A percentile compares a stretch with the other conserved stretches of the same genome.
Conservation (phyloP, 208 protist species). For the Trypanosoma conorhini region DNA sequence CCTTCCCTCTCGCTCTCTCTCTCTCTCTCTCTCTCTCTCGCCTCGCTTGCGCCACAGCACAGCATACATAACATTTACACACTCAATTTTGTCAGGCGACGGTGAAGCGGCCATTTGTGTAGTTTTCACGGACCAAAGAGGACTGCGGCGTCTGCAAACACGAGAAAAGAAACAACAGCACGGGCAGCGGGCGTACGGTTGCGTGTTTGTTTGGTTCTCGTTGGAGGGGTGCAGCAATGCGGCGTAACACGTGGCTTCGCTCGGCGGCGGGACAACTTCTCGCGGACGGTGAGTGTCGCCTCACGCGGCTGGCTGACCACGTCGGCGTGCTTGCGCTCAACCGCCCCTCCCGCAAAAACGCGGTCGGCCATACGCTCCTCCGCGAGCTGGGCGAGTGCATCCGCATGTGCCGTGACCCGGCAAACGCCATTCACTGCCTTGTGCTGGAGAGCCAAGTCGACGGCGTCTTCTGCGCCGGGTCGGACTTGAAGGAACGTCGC, state of each 20-base stretch:
- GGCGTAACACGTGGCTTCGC: conserved; percentile 17
- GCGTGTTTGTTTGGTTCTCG: neutral
- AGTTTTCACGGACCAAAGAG: neutral
- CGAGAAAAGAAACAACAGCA: conserved; percentile 9
- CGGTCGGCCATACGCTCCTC: conserved; percentile 50
- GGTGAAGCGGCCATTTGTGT: too few relatives aligned
- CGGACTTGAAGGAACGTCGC: conserved; percentile 79
- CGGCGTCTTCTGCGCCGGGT: conserved; percentile 77
- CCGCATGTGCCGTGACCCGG: conserved; percentile 35
- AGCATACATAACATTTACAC: too few relatives aligned
- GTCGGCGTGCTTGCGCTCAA: conserved; percentile 54
- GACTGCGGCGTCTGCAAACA: neutral
- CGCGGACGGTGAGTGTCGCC: conserved; percentile 40
- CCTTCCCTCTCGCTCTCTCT: neutral
- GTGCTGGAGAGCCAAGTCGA: conserved; percentile 64
- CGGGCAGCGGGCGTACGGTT: neutral
- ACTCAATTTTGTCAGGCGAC: neutral
- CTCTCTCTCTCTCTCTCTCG: too few relatives aligned
- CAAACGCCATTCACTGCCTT: conserved; percentile 47
- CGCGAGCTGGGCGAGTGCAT: conserved; percentile 44
- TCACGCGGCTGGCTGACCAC: conserved; percentile 25
- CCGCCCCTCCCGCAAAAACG: conserved; percentile 56
- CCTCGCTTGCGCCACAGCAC: too few relatives aligned
- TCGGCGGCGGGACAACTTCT: conserved; percentile 13
- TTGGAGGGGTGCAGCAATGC: conserved; percentile 13